These are phyloP conservation scores for Penicillium fuscoglaucum DNA, from an alignment of 2,329 filamentous ascomycete species.

Conservation along the genomic window DNA sequence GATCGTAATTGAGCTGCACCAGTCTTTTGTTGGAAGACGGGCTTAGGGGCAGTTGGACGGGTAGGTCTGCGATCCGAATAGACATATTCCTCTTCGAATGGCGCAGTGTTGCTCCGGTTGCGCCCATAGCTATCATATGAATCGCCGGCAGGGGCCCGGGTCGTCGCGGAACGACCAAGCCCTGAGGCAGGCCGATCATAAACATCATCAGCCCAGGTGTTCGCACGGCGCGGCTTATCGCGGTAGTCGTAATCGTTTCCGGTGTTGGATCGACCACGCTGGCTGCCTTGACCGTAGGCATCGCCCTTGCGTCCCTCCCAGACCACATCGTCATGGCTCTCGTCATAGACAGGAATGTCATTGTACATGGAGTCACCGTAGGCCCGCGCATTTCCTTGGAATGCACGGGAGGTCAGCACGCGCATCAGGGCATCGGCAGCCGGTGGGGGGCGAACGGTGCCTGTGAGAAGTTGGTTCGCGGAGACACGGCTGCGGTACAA, in stretches of 20 bases:
- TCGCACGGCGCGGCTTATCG: constrained; percentile 51
- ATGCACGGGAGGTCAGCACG: constrained; percentile 80
- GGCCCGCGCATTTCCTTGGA: constrained; percentile 63
- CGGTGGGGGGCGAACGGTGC: constrained; percentile 73
- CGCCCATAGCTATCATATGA: constrained; percentile 33
- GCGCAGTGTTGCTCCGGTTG: constrained; percentile 41
- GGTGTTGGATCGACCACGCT: constrained; percentile 56
- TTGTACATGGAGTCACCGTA: constrained; percentile 78
- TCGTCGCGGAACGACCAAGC: constrained; percentile 38
- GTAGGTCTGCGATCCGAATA: constrained; percentile 66
- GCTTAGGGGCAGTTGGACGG: constrained; percentile 84
- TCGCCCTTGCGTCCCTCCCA: constrained; percentile 76
- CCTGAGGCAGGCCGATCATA: constrained; percentile 46
- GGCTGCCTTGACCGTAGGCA: constrained; percentile 67
- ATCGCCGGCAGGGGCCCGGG: constrained; percentile 31
- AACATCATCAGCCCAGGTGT: constrained; percentile 52
- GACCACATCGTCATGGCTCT: constrained; percentile 75
- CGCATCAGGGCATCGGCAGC: constrained; percentile 81
- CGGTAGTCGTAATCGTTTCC: constrained; percentile 57
- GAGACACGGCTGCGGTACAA: constrained; percentile 83
- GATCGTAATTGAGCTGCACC: constrained; percentile 40
- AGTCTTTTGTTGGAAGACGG: constrained; percentile 64
- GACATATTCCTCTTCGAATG: constrained; percentile 51
- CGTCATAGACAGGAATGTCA: constrained; percentile 85
- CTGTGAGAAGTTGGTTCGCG: constrained; percentile 77